phyloP scores from a whole-genome alignment of 768 basidiomycete species.

The Tylopilus felleus region DNA sequence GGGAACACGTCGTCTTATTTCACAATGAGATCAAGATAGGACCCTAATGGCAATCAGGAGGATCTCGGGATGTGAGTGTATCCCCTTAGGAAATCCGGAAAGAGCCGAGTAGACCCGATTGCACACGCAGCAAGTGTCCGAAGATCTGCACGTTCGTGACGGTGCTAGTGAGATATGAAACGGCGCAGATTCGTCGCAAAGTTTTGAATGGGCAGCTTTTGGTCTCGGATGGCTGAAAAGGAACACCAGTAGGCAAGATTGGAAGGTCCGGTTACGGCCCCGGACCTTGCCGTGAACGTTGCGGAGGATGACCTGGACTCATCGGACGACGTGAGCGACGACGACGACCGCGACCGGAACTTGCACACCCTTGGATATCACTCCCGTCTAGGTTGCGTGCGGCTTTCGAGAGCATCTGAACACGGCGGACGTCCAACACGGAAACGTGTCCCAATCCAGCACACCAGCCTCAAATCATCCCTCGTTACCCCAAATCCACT shows the following conservation, averaged over 20 bases:
- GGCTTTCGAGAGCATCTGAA: neutral
- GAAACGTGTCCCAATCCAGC: slow-evolving; percentile 26
- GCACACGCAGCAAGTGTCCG: neutral
- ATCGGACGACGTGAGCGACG: neutral
- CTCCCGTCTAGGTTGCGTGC: neutral
- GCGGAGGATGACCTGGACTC: neutral
- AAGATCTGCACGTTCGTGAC: slow-evolving; percentile 13
- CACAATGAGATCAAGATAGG: neutral
- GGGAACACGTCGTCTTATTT: neutral
- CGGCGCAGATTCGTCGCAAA: neutral
- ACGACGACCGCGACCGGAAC: neutral
- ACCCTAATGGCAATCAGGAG: slow-evolving; percentile 7
- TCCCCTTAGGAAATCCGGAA: neutral
- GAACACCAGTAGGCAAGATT: slow-evolving; percentile 7
- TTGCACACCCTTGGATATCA: neutral
- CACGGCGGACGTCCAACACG: neutral
- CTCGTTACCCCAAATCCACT: slow-evolving; percentile 19
- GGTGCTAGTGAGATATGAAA: neutral
- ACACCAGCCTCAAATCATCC: slow-evolving; percentile 22
- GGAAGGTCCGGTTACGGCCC: slow-evolving; percentile 17
- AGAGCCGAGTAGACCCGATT: slow-evolving; percentile 13
- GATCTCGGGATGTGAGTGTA: slow-evolving; percentile 15
- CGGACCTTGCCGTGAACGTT: slow-evolving; percentile 17
- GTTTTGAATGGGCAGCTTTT: slow-evolving; percentile 5
- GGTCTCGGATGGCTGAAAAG: slow-evolving; percentile 7